phyloP scores from a whole-genome alignment of 2,329 filamentous ascomycete species.

The Xylaria sp. region DNA sequence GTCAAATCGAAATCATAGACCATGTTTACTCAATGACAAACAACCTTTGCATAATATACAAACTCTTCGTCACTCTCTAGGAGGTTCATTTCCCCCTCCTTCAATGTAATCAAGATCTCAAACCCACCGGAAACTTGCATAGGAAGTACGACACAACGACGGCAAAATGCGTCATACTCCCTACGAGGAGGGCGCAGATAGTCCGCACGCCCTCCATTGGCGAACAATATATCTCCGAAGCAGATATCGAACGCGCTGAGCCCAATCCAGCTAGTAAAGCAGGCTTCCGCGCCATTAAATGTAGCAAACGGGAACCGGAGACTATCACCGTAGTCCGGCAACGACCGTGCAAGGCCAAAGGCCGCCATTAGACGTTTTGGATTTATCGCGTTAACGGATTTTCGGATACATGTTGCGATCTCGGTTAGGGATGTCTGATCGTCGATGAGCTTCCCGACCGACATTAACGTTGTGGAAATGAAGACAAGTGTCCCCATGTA shows the following conservation, averaged over 20 bases:
- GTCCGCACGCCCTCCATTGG: conserved; percentile 3
- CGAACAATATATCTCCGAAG: conserved; percentile 5
- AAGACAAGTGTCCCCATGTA: conserved; percentile 10
- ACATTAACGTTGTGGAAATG: conserved; percentile 4
- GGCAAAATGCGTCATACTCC: conserved; percentile 7
- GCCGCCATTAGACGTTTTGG: not conserved
- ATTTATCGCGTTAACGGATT: not conserved
- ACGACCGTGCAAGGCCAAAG: conserved; percentile 2
- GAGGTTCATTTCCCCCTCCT: conserved; percentile 4
- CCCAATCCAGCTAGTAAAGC: conserved; percentile 11
- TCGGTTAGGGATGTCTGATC: not conserved
- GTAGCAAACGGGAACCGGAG: conserved; percentile 4
- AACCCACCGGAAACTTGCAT: conserved; percentile 8
- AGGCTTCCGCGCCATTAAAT: conserved; percentile 2
- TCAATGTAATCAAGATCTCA: conserved; percentile 6
- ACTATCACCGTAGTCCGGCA: conserved; percentile 2
- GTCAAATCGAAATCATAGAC: not conserved
- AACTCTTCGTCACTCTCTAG: conserved; percentile 1
- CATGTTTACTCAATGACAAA: conserved; percentile 1
- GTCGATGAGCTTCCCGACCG: conserved; percentile 1
- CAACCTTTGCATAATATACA: conserved; percentile 5
- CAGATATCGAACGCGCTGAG: conserved; percentile 5
- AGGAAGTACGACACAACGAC: conserved; percentile 7
- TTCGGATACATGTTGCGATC: not conserved
- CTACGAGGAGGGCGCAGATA: conserved; percentile 2